Evolutionary conservation across 2,329 filamentous ascomycete species (phyloP), one percentile per base, ranked within the genome.

Genomic region (Fusarium pseudograminearum): DNA sequence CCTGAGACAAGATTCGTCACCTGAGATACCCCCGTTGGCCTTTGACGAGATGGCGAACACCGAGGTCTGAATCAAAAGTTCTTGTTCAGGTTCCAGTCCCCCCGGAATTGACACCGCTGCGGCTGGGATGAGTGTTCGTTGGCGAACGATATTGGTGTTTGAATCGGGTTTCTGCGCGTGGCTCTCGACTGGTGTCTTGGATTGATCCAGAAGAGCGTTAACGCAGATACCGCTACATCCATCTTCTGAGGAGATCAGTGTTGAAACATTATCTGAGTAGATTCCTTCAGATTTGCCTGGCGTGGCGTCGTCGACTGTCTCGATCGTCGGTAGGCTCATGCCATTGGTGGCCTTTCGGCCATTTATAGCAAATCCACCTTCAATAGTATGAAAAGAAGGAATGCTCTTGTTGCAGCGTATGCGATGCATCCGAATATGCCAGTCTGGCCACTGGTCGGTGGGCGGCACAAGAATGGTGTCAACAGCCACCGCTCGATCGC

Each of bases 371-470:
- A 74, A 74, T 1, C 67, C 71, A 1, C 71, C 69, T n/a, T 73
- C 71, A 3, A 71, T 44, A 0, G 59, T 47, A 7, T 63, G 67
- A 1, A 73, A 36, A 1, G 71, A 64, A 1, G 48, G 48, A 7
- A 67, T 22, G 0, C 8, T 1, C 0, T 24, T 14, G 3, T 40
- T 26, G 7, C 33, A 54, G 6, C 57, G 36, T 20, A 73, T 57
- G 0, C 67, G 67, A 41, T 79, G 78, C 1, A 77, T 41, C 1
- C 77, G 46, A 0, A 77, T 36, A 60, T 80, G 76, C 77, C 78
- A 80, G 22, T 79, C 77, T 2, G 78, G 78, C 78, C 77, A 79
- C 10, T 71, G 58, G n/a, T 65, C 56, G 2, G 71, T 74, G 0
- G 78, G 77, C 0, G 78, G 72, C 5, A 79, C 57, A 7, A 79